Evolutionary conservation across 192 early-diverging fungal genomes (phyloP).

Genomic region (Coemansia aciculifera): DNA sequence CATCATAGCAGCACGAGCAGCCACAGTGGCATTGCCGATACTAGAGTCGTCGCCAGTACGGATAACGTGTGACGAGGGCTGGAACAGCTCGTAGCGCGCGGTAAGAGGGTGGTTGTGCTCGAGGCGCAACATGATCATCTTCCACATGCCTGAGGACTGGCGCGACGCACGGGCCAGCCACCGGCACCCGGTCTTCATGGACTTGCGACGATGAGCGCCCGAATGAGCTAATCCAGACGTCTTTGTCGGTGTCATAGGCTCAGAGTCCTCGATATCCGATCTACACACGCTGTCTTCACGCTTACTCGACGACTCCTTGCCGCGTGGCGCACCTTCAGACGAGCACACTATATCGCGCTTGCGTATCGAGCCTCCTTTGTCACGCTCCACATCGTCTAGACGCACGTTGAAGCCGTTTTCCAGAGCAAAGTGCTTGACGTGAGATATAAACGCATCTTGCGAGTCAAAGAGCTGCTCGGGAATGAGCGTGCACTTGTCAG

Average conservation of each 20-base stretch:
- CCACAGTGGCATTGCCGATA: constrained; percentile 35
- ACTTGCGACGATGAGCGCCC: constrained; percentile 54
- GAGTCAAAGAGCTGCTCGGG: constrained; percentile 55
- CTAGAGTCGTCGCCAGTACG: constrained; percentile 47
- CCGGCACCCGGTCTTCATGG: constrained; percentile 55
- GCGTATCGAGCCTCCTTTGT: constrained; percentile 55
- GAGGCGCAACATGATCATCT: constrained; percentile 54
- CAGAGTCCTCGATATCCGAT: constrained; percentile 19
- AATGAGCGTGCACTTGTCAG: constrained; percentile 54
- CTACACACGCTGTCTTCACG: constrained; percentile 40
- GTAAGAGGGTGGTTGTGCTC: constrained; percentile 55
- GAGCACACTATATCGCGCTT: constrained; percentile 59
- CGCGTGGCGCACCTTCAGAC: constrained; percentile 51
- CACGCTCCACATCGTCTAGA: constrained; percentile 55
- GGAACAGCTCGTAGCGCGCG: constrained; percentile 34
- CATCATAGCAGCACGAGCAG: constrained; percentile 35
- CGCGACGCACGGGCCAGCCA: constrained; percentile 57
- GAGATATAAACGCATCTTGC: constrained; percentile 51
- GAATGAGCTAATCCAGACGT: constrained; percentile 32
- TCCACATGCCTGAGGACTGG: constrained; percentile 56
- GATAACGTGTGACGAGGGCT: constrained; percentile 7
- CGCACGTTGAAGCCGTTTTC: constrained; percentile 58
- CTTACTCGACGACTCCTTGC: constrained; percentile 40
- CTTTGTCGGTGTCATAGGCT: constrained; percentile 6
- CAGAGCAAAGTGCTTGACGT: constrained; percentile 49